A percentile compares a stretch with the other conserved stretches of the same genome.
phyloP scores from a whole-genome alignment of 768 basidiomycete species.

The Termitomyces sp. region DNA sequence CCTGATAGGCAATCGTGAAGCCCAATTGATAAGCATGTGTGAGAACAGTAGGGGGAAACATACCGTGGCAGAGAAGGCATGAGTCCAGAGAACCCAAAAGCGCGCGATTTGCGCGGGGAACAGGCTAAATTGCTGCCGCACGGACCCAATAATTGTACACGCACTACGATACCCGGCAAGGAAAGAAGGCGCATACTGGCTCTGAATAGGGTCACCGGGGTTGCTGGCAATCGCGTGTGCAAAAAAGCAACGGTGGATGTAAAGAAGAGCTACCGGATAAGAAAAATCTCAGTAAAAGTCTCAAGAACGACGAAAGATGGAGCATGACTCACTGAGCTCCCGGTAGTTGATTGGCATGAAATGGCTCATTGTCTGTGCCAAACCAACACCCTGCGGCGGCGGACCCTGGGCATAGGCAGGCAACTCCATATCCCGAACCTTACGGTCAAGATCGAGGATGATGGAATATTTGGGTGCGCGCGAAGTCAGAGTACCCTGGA shows the following conservation, averaged over 20 bases:
- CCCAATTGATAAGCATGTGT: background rate
- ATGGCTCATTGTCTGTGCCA: slow-evolving; percentile 65
- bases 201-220: slow-evolving; percentile 65
- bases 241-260: slow-evolving; percentile 75
- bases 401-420: slow-evolving; percentile 57
- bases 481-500: slow-evolving; percentile 64
- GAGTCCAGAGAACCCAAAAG: slow-evolving; percentile 74
- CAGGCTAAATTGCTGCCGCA: slow-evolving; percentile 44
- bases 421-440: slow-evolving; percentile 63
- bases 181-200: slow-evolving; percentile 63
- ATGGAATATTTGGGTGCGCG: slow-evolving; percentile 59
- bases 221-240: slow-evolving; percentile 66
- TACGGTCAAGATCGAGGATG: slow-evolving; percentile 64
- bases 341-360: slow-evolving; percentile 77
- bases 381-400: slow-evolving; percentile 44
- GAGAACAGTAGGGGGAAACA: slow-evolving; percentile 15
- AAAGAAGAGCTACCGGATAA: slow-evolving; percentile 50
- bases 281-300: background rate
- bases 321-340: slow-evolving; percentile 50
- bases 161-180: slow-evolving; percentile 66
- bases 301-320: background rate
- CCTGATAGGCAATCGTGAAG: slow-evolving; percentile 33
- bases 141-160: slow-evolving; percentile 49
- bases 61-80: slow-evolving; percentile 65
- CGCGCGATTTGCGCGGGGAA: slow-evolving; percentile 59